Evolutionary conservation across 2,329 filamentous ascomycete species (phyloP).

Genomic region (Trichoderma sp.): DNA sequence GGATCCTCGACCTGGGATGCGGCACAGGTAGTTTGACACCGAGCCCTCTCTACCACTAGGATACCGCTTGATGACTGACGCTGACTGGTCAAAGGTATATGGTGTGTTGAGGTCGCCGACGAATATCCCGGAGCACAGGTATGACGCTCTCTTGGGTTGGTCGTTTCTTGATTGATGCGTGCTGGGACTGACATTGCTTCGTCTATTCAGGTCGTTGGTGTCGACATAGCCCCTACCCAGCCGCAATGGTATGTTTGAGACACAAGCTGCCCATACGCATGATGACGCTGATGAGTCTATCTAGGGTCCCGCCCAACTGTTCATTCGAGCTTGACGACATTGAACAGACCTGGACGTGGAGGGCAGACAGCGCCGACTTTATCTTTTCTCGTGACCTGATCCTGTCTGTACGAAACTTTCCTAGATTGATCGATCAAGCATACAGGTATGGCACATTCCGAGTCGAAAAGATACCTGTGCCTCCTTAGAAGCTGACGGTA

Average conservation of each 20-base stretch:
- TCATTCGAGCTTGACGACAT: conserved; percentile 45
- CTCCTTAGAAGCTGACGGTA: background rate
- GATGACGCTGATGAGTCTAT: background rate
- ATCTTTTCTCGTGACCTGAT: conserved; percentile 40
- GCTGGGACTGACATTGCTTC: background rate
- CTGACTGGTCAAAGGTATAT: conserved; percentile 34
- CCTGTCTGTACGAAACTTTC: conserved; percentile 39
- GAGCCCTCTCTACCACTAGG: background rate
- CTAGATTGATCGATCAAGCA: conserved; percentile 40
- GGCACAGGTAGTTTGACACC: conserved; percentile 31
- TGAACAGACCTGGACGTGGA: conserved; percentile 43
- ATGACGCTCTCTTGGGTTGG: background rate
- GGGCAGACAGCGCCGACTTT: conserved; percentile 42
- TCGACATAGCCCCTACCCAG: conserved; percentile 35
- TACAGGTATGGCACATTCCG: conserved; percentile 36
- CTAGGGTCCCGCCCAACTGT: conserved; percentile 43
- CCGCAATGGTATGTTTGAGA: conserved; percentile 32
- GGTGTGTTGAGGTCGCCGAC: conserved; percentile 47
- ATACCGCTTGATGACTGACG: background rate
- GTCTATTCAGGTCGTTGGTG: conserved; percentile 32
- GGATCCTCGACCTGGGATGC: conserved; percentile 37
- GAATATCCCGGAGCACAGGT: conserved; percentile 33
- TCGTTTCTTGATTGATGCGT: background rate
- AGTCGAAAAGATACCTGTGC: background rate
- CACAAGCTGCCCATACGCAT: background rate